Evolutionary conservation across 805 yeast species (phyloP).

Genomic region (Saccharomycopsis amapae): DNA sequence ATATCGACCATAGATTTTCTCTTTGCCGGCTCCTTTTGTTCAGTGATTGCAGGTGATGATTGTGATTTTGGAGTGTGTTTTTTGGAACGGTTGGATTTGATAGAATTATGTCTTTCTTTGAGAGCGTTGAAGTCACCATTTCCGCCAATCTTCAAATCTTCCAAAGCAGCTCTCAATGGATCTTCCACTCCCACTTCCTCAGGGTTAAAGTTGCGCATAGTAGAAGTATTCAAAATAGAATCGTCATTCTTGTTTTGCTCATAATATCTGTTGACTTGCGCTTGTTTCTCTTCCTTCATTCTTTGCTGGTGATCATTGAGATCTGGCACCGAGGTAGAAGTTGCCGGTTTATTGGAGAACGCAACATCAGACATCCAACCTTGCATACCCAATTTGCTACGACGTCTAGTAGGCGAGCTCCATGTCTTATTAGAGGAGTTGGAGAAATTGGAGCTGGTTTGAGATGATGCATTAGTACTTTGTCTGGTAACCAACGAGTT

Average conservation of each 20-base stretch:
- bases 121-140: constrained; percentile 36
- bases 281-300: constrained; percentile 4
- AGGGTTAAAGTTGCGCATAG: constrained; percentile 20
- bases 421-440: constrained; percentile 29
- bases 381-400: constrained; percentile 28
- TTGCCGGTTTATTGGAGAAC: not conserved
- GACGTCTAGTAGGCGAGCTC: constrained; percentile 38
- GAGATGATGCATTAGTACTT: constrained; percentile 23
- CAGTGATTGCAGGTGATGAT: not conserved
- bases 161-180: constrained; percentile 49
- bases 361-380: not conserved
- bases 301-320: not conserved
- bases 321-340: not conserved
- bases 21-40: not conserved
- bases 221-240: constrained; percentile 20
- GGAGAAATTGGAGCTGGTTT: constrained; percentile 24
- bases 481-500: constrained; percentile 22
- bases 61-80: not conserved
- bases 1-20: constrained; percentile 11
- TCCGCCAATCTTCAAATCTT: constrained; percentile 36
- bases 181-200: constrained; percentile 29
- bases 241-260: constrained; percentile 13
- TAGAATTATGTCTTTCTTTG: constrained; percentile 27
- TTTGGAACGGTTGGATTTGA: constrained; percentile 24
- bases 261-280: constrained; percentile 9